Base-by-base conservation (phyloP, 768 basidiomycete species). In the Lactifluus volemus region DNA sequence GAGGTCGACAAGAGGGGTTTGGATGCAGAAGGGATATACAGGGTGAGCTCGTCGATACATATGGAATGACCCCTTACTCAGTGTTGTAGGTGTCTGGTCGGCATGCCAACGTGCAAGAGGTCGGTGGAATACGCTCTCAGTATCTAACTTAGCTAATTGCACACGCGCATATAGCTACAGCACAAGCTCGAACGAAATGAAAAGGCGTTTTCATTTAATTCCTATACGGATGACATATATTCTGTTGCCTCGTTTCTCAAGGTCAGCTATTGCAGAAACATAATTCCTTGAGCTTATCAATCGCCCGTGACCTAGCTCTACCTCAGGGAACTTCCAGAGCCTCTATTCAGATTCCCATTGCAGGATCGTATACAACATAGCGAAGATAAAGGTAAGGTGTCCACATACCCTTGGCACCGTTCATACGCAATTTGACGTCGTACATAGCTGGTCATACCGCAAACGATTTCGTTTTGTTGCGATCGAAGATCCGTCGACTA, bases 141-240 rank as follows among this genome's bases (percentile, higher is more conserved):
- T 50, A 30, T 51, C 54, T 48, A 44, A 7, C 32, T 17, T 4
- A 39, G 8, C 55, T 48, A 30, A 48, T 25, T 52, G 67, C 7
- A 65, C 63, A 49, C 47, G 53, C 21, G 4, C 38, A 42, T 56
- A 19, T 58, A 94, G 91, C 73, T 95, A 60, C 86, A 89, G 71
- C 90, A 89, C 67, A 89, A 88, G 67, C 84, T 95, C 58, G 93
- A 97, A 71, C 82, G 84, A 64, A 86, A 94, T 67, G 93, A 96
- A 72, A 72, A 74, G 30, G 76, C 76, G 12, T 96, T 94, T 70
- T 74, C 79, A 54, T 92, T 97, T 72, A 82, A 84, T 54, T 76
- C 81, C 9, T 79, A 78, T 51, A 75, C 73, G 6, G 91, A 94
- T 63, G 94, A 97, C 68, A 78, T 94, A 1, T 91, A 83, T 70